Conservation (phyloP, 768 basidiomycete species). For the Asterophora parasitica region DNA sequence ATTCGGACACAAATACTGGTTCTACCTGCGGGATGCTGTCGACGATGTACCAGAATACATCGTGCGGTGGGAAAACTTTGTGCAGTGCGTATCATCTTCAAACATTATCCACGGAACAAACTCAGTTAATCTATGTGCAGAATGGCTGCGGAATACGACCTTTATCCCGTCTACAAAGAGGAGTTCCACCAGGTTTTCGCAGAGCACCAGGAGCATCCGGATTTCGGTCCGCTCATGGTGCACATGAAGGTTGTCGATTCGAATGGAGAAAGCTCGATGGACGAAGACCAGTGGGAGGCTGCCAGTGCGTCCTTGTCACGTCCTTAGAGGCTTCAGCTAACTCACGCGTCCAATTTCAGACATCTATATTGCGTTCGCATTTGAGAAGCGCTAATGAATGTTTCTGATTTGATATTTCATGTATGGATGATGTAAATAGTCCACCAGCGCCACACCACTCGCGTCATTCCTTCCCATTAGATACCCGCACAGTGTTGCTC, state of each 20-base stretch:
- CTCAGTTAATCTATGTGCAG: conserved; percentile 35
- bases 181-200: conserved; percentile 88
- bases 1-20: conserved; percentile 92
- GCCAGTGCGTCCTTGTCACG: conserved; percentile 67
- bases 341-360: conserved; percentile 43
- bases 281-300: conserved; percentile 96
- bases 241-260: conserved; percentile 90
- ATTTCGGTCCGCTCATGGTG: conserved; percentile 79
- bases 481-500: background rate
- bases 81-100: conserved; percentile 60
- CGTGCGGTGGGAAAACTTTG: conserved; percentile 94
- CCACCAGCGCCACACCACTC: too few species aligned
- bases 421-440: too few species aligned
- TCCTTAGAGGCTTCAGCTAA: background rate
- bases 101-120: background rate
- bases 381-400: conserved; percentile 56
- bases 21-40: conserved; percentile 92
- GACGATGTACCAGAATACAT: conserved; percentile 97
- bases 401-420: background rate
- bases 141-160: conserved; percentile 76
- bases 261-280: conserved; percentile 86
- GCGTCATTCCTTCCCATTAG: background rate
- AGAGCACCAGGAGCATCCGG: conserved; percentile 73
- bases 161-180: conserved; percentile 72
- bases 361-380: conserved; percentile 91